Conservation (phyloP, 1,284 basidiomycete genomes). For the Cutaneotrichosporon cutaneum region DNA sequence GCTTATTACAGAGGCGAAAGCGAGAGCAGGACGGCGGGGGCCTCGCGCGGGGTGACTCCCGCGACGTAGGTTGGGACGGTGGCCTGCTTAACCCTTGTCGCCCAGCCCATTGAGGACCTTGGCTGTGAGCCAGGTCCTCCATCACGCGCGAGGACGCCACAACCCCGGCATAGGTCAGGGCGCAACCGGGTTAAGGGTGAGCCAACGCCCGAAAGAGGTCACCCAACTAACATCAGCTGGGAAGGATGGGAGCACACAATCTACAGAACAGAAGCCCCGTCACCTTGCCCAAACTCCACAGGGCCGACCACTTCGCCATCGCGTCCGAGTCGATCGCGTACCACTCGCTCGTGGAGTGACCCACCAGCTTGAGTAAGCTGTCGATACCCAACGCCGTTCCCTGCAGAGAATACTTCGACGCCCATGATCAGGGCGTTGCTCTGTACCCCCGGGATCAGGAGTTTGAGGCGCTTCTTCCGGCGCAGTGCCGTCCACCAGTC, state of each 20-base stretch:
- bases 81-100: constrained; percentile 23
- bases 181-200: too few species aligned
- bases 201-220: too few species aligned
- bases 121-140: not conserved
- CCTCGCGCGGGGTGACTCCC: constrained; percentile 30
- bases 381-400: not conserved
- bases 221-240: too few species aligned
- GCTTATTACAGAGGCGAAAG: constrained; percentile 19
- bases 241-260: too few species aligned
- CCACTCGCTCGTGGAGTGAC: too few species aligned
- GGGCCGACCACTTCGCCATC: too few species aligned
- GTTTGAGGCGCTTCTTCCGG: not conserved
- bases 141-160: not conserved
- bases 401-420: not conserved
- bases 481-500: not conserved
- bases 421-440: not conserved
- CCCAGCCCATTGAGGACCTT: constrained; percentile 30
- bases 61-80: constrained; percentile 26
- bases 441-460: not conserved
- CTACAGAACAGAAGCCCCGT: too few species aligned
- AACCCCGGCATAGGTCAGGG: not conserved
- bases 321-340: too few species aligned
- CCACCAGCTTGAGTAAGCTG: not conserved
- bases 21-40: not conserved
- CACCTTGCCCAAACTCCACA: too few species aligned